Percentiles rank a stretch among this genome's conserved stretches.
Evolutionary conservation across 352 stramenopile genomes (phyloP).

Genomic region (Blastocystis sp.): DNA sequence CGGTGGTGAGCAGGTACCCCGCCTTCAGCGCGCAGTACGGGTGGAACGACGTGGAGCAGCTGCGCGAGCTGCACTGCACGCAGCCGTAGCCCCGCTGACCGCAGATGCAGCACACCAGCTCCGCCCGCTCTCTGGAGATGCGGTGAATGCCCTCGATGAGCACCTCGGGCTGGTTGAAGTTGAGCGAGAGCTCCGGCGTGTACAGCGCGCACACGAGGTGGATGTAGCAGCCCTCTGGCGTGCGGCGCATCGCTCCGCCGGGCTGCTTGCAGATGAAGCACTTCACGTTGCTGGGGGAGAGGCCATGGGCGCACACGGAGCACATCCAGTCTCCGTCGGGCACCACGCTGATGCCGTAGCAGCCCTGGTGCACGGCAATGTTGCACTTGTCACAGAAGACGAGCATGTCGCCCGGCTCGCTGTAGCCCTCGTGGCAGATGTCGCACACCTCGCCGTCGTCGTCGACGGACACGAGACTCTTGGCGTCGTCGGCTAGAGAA

Average conservation of each 20-base stretch:
- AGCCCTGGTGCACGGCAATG: conserved; percentile 86
- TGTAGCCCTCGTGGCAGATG: conserved; percentile 71
- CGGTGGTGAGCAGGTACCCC: conserved; percentile 39
- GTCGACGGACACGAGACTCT: background rate
- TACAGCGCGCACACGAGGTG: conserved; percentile 50
- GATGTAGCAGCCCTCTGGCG: conserved; percentile 7
- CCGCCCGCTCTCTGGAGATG: conserved; percentile 12
- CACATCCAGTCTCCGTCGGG: conserved; percentile 85
- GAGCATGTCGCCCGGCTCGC: conserved; percentile 79
- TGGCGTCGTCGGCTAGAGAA: too few relatives aligned
- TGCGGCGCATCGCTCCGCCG: conserved; percentile 42
- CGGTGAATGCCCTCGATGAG: background rate
- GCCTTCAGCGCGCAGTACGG: conserved; percentile 48
- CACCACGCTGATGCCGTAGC: conserved; percentile 82
- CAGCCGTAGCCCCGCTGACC: background rate
- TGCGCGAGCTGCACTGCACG: conserved; percentile 30
- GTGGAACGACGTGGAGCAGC: conserved; percentile 43
- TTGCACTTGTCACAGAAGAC: conserved; percentile 87
- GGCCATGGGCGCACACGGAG: conserved; percentile 78
- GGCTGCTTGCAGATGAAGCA: conserved; percentile 45
- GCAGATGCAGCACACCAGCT: conserved; percentile 53
- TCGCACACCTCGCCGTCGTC: conserved; percentile 73
- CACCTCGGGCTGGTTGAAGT: conserved; percentile 5
- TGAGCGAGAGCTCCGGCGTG: conserved; percentile 55
- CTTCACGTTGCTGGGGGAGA: background rate